Evolutionary conservation across 2,329 filamentous ascomycete species (phyloP).

Genomic region (Scytalidium sp.): DNA sequence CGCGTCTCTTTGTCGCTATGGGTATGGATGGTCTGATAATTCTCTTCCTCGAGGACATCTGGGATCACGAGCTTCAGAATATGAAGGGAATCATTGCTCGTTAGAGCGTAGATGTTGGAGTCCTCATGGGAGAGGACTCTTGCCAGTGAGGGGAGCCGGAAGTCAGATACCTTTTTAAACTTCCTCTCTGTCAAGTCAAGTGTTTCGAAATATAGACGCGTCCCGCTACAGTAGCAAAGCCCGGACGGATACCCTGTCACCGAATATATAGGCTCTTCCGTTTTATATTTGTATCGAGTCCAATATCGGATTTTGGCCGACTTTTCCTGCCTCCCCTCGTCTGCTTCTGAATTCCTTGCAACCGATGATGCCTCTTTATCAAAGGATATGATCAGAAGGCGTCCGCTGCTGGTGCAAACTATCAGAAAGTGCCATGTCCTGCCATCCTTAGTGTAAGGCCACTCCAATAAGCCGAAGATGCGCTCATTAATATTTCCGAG

Average conservation of each 20-base stretch:
- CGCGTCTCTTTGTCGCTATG: conserved; percentile 28
- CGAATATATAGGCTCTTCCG: conserved; percentile 50
- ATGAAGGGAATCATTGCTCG: conserved; percentile 51
- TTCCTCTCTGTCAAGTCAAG: conserved; percentile 50
- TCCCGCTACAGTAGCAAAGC: conserved; percentile 54
- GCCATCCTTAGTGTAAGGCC: conserved; percentile 56
- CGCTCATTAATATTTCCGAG: conserved; percentile 56
- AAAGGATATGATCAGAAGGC: conserved; percentile 54
- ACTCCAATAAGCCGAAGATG: conserved; percentile 61
- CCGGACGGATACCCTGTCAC: conserved; percentile 52
- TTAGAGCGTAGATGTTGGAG: conserved; percentile 48
- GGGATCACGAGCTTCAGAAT: conserved; percentile 42
- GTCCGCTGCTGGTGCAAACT: conserved; percentile 52
- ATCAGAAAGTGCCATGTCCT: conserved; percentile 62
- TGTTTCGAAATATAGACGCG: conserved; percentile 52
- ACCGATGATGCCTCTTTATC: conserved; percentile 28
- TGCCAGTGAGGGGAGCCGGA: conserved; percentile 51
- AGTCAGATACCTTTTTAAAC: conserved; percentile 43
- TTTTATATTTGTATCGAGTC: conserved; percentile 48
- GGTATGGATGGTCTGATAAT: conserved; percentile 22
- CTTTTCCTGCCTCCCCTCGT: background rate
- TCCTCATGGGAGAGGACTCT: conserved; percentile 45
- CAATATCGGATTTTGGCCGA: conserved; percentile 44
- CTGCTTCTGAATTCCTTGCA: background rate
- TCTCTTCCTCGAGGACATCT: conserved; percentile 8